These are phyloP conservation scores for Cytospora schulzeri DNA, from an alignment of 2,329 filamentous ascomycete genomes.

Conservation along the genomic window DNA sequence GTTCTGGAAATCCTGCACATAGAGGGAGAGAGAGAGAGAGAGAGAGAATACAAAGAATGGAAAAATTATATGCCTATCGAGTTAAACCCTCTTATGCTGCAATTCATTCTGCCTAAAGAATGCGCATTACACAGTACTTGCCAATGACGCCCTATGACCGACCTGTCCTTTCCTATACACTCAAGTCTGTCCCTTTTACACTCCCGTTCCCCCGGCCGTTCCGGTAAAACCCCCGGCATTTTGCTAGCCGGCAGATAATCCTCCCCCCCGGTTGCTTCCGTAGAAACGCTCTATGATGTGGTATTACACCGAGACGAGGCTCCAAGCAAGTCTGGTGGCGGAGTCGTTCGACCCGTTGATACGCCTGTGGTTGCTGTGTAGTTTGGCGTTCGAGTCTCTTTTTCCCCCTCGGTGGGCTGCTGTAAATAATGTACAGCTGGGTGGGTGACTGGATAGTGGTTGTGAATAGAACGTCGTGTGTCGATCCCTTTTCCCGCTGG, in stretches of 20 bases:
- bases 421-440: slow-evolving; percentile 7
- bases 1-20: not conserved
- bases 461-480: not conserved
- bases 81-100: slow-evolving; percentile 27
- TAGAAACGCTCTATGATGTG: slow-evolving; percentile 7
- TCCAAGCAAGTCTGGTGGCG: slow-evolving; percentile 8
- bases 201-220: slow-evolving; percentile 3
- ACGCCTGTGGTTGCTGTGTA: slow-evolving; percentile 2
- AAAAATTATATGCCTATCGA: slow-evolving; percentile 28
- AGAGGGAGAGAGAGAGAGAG: not conserved
- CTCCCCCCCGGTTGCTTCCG: not conserved
- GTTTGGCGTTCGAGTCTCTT: not conserved
- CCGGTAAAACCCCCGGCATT: slow-evolving; percentile 1
- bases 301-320: slow-evolving; percentile 16
- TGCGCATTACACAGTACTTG: slow-evolving; percentile 14
- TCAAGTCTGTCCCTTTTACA: slow-evolving; percentile 14
- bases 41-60: slow-evolving; percentile 29
- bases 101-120: slow-evolving; percentile 26
- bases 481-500: slow-evolving; percentile 10
- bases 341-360: slow-evolving; percentile 11
- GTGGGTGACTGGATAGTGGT: slow-evolving; percentile 6
- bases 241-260: slow-evolving; percentile 3
- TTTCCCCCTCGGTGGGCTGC: not conserved
- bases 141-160: slow-evolving; percentile 14
- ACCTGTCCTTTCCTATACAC: not conserved